Conservation (phyloP, 2,329 filamentous ascomycete genomes). For the Botrytis galanthina region DNA sequence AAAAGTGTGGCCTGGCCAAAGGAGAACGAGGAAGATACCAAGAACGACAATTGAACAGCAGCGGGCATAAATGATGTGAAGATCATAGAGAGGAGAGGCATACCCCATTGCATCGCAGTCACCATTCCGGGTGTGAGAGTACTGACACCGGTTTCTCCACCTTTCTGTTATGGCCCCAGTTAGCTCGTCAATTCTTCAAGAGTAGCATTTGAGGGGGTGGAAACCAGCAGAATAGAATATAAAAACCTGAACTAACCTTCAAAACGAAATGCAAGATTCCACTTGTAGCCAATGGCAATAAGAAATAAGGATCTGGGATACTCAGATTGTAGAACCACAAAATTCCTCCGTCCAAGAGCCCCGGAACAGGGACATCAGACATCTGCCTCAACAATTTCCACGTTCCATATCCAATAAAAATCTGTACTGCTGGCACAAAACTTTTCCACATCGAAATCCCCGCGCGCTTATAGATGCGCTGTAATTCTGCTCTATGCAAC, state of each 20-base stretch:
- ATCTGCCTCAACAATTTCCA: conserved; percentile 77
- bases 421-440: conserved; percentile 58
- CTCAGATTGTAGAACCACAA: conserved; percentile 81
- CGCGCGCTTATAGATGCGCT: conserved; percentile 49
- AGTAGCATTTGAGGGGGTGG: neutral
- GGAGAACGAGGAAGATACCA: conserved; percentile 43
- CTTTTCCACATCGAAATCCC: conserved; percentile 53
- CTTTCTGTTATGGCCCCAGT: conserved; percentile 39
- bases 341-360: conserved; percentile 65
- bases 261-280: conserved; percentile 50
- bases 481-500: conserved; percentile 48
- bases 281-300: conserved; percentile 68
- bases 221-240: neutral
- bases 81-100: conserved; percentile 53
- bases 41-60: conserved; percentile 63
- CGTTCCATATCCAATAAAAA: conserved; percentile 74
- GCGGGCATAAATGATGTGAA: conserved; percentile 51
- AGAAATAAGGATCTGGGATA: conserved; percentile 69
- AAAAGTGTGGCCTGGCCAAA: conserved; percentile 47
- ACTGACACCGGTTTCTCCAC: conserved; percentile 49
- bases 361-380: conserved; percentile 75
- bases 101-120: conserved; percentile 44
- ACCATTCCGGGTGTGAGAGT: conserved; percentile 38
- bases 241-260: conserved; percentile 28
- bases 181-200: neutral